Percentiles rank a stretch among this genome's conserved stretches.
phyloP scores from a whole-genome alignment of 2,329 filamentous ascomycete species.

The Aureobasidium sp. region DNA sequence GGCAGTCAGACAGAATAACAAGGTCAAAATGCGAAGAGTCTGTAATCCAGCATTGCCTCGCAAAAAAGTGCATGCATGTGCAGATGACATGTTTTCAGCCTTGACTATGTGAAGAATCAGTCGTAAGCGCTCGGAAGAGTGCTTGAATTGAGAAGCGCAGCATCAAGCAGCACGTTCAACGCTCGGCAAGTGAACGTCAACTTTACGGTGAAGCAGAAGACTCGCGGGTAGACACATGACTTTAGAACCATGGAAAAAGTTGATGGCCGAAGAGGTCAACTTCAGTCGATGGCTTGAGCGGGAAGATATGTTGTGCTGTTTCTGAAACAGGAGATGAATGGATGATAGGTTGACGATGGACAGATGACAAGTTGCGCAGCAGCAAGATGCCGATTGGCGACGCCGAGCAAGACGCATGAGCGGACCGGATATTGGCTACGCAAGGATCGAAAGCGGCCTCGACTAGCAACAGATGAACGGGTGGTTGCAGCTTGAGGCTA shows the following conservation, averaged over 20 bases:
- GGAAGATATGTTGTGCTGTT: neutral
- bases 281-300: neutral
- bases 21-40: neutral
- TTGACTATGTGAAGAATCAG: neutral
- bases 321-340: conserved; percentile 7
- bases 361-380: neutral
- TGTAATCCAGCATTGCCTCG: conserved; percentile 8
- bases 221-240: neutral
- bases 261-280: neutral
- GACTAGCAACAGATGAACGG: neutral
- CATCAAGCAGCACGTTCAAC: neutral
- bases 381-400: conserved; percentile 10
- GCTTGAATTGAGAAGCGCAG: neutral
- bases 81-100: conserved; percentile 7
- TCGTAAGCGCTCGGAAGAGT: neutral
- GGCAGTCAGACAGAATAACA: conserved; percentile 3
- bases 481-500: conserved; percentile 4
- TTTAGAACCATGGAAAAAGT: neutral
- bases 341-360: neutral
- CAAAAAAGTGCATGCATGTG: conserved; percentile 11
- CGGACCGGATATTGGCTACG: neutral
- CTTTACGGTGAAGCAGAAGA: neutral
- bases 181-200: neutral
- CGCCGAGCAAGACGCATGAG: neutral
- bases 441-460: neutral